Evolutionary conservation across 2,329 filamentous ascomycete genomes (phyloP).

Genomic region (Daldinia sp.): DNA sequence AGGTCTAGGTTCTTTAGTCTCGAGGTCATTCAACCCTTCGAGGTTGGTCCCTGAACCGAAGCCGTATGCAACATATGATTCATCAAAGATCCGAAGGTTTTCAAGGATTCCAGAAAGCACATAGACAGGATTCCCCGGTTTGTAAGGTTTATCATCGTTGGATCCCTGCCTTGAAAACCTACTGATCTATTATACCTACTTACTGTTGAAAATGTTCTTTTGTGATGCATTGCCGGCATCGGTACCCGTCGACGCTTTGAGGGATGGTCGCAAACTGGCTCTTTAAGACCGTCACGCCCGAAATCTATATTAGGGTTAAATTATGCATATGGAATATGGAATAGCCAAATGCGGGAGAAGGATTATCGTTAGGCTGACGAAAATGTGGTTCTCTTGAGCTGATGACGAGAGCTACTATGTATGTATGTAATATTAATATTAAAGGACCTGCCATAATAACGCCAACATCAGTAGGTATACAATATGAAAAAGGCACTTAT

Average conservation of each 20-base stretch:
- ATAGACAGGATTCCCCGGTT: neutral
- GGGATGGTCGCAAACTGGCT: slow-evolving; percentile 7
- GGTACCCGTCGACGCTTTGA: neutral
- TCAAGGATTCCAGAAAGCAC: neutral
- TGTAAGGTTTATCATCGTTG: neutral
- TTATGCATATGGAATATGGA: slow-evolving; percentile 5
- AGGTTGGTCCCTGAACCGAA: neutral
- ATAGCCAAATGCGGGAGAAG: slow-evolving; percentile 17
- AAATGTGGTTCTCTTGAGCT: slow-evolving; percentile 12
- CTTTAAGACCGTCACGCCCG: neutral
- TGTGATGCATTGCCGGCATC: neutral
- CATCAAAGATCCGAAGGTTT: neutral
- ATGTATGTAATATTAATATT: slow-evolving; percentile 34
- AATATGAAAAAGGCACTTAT: neutral
- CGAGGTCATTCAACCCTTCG: slow-evolving; percentile 6
- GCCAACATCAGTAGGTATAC: slow-evolving; percentile 1
- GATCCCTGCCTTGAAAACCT: neutral
- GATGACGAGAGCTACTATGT: slow-evolving; percentile 26
- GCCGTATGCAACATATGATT: neutral
- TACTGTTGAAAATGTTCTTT: neutral
- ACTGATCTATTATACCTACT: neutral
- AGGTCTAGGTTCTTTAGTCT: neutral
- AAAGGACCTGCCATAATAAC: slow-evolving; percentile 24
- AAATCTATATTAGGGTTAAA: slow-evolving; percentile 19
- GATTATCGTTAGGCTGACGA: slow-evolving; percentile 21